Evolutionary conservation across 352 stramenopile genomes (phyloP).

Genomic region (Lagenidium giganteum): DNA sequence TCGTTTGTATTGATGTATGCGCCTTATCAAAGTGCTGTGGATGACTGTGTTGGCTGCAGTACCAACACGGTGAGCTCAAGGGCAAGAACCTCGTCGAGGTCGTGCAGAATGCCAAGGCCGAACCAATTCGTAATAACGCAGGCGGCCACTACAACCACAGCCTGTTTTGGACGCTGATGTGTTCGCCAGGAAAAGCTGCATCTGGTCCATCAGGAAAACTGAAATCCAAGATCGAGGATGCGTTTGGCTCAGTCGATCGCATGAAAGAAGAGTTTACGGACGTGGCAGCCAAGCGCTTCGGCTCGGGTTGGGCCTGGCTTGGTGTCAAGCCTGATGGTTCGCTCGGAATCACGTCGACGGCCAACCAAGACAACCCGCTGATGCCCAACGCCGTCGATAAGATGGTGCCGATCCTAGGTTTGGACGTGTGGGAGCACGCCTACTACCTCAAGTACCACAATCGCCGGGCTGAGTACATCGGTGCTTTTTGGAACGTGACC

Average conservation of each 20-base stretch:
- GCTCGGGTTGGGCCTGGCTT: constrained; percentile 57
- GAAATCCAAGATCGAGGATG: constrained; percentile 35
- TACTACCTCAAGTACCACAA: constrained; percentile 64
- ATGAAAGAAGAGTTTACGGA: constrained; percentile 49
- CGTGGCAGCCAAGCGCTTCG: constrained; percentile 38
- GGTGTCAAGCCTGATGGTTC: constrained; percentile 47
- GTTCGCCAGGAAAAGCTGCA: constrained; percentile 10
- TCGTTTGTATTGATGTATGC: constrained; percentile 33
- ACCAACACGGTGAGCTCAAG: constrained; percentile 29
- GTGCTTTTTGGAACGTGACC: constrained; percentile 37
- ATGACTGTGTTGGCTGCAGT: constrained; percentile 14
- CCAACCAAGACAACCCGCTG: constrained; percentile 75
- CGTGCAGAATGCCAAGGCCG: constrained; percentile 23
- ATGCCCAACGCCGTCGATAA: constrained; percentile 15
- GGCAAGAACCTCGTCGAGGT: constrained; percentile 24
- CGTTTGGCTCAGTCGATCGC: constrained; percentile 36
- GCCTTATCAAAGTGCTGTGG: constrained; percentile 28
- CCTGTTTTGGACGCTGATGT: constrained; percentile 24
- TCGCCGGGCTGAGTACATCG: constrained; percentile 42
- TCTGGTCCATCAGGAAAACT: constrained; percentile 20
- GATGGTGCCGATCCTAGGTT: constrained; percentile 67
- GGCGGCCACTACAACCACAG: constrained; percentile 27
- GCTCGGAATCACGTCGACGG: constrained; percentile 83
- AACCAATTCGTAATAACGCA: constrained; percentile 22
- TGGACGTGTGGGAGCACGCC: constrained; percentile 65